A percentile compares a stretch with the other conserved stretches of the same genome.
These are phyloP conservation scores for Ophidiomyces ophidiicola DNA, from an alignment of 2,329 filamentous ascomycete species.

Conservation along the genomic window DNA sequence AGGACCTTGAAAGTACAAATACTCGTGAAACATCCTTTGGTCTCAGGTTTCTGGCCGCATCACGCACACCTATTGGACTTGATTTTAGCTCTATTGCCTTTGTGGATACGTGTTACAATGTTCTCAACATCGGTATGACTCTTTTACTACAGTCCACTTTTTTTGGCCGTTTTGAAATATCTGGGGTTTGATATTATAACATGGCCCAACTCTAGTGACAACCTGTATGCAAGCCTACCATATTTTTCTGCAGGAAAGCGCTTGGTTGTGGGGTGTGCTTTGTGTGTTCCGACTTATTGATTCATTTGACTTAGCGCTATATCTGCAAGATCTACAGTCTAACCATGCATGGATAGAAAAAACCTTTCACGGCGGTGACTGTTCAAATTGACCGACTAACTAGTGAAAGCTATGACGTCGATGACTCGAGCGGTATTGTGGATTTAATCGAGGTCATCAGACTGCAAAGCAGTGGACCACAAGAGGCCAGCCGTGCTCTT, in stretches of 20 bases:
- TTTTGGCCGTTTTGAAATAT: neutral
- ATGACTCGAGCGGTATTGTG: slow-evolving; percentile 82
- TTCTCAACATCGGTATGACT: slow-evolving; percentile 4
- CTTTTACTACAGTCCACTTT: neutral
- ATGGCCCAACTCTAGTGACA: neutral
- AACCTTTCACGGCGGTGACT: slow-evolving; percentile 86
- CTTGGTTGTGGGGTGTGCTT: too few species aligned
- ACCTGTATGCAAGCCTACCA: too few species aligned
- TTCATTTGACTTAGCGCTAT: too few species aligned
- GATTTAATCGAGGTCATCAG: slow-evolving; percentile 90
- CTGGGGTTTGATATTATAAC: neutral
- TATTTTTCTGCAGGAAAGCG: too few species aligned
- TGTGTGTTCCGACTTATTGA: too few species aligned
- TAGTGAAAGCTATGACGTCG: slow-evolving; percentile 76
- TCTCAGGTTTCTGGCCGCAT: too few species aligned
- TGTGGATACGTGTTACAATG: slow-evolving; percentile 6
- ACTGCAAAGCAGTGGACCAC: slow-evolving; percentile 73
- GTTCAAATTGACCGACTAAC: slow-evolving; percentile 86
- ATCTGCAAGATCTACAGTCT: too few species aligned
- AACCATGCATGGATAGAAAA: too few species aligned
- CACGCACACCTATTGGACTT: too few species aligned
- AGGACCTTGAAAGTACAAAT: too few species aligned
- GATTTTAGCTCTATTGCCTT: too few species aligned
- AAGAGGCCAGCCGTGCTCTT: slow-evolving; percentile 80
- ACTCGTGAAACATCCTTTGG: too few species aligned